These are phyloP conservation scores for Scleromitrula shiraiana DNA, from an alignment of 2,329 filamentous ascomycete genomes.

Conservation along the genomic window DNA sequence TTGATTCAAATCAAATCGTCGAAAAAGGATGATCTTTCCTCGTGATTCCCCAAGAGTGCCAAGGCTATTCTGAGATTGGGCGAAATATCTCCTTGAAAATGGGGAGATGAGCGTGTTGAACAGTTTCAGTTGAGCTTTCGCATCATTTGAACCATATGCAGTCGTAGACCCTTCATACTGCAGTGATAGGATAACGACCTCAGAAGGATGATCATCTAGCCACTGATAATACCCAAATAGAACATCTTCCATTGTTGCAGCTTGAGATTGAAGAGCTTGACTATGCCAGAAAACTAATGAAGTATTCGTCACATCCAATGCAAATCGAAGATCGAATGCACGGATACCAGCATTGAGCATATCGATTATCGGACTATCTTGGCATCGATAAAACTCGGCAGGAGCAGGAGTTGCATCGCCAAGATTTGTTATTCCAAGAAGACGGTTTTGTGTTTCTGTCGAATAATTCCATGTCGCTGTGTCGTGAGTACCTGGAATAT, in stretches of 20 bases:
- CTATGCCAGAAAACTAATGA: constrained; percentile 42
- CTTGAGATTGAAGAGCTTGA: constrained; percentile 37
- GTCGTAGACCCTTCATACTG: constrained; percentile 37
- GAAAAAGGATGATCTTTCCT: constrained; percentile 77
- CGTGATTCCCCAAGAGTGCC: constrained; percentile 64
- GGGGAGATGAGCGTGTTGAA: constrained; percentile 33
- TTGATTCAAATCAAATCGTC: constrained; percentile 61
- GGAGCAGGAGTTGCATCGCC: constrained; percentile 28
- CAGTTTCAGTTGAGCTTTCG: constrained; percentile 32
- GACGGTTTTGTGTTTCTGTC: constrained; percentile 33
- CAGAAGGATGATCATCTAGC: constrained; percentile 38
- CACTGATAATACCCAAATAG: constrained; percentile 41
- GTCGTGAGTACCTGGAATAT: constrained; percentile 44
- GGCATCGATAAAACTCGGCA: constrained; percentile 35
- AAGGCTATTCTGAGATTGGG: constrained; percentile 31
- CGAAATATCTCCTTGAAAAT: constrained; percentile 34
- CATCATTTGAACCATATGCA: constrained; percentile 29
- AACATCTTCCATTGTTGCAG: constrained; percentile 36
- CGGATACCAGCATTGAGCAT: constrained; percentile 40
- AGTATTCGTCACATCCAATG: constrained; percentile 37
- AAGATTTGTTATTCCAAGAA: constrained; percentile 35
- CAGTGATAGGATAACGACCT: constrained; percentile 39
- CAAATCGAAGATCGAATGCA: constrained; percentile 43
- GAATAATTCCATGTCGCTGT: constrained; percentile 45
- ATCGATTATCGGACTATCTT: constrained; percentile 31